Base-by-base conservation (phyloP, 148 eudicot species). In the Simmondsia chinensis region DNA sequence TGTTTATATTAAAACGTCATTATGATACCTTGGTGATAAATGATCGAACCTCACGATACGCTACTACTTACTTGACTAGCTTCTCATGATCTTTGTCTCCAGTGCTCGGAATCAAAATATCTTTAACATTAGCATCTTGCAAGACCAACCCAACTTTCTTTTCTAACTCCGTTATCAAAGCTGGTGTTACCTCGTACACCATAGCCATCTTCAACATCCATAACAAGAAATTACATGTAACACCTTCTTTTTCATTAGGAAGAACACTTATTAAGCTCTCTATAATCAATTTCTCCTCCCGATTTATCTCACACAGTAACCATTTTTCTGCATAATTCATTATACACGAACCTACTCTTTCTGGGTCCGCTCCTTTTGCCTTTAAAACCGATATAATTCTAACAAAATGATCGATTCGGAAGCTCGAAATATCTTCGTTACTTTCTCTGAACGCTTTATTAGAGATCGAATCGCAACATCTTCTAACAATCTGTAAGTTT, bases 391-490 rank as follows among this genome's bases (percentile, higher is more conserved):
- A 56, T 43, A 83, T 68, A 38, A 79, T 73, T 63, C 88, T 65
- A 39, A 39, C 42, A 61, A 80, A 84, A 49, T 80, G 74, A 53
- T 80, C 75, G 28, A 84, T 77, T n/a, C 68, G 60, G 10, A 74
- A 67, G 28, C 69, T 77, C 12, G 71, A 39, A 24, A 72, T 43
- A 53, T 77, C 82, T 1, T 80, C 63, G 8, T 52, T 29, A 48
- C 54, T 73, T 33, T 65, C 75, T 46, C 45, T 50, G 32, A 54
- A 68, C 39, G 71, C 74, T 67, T 75, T 83, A 73, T 66, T 50
- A 41, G 84, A 63, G 28, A 77, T 69, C 20, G 85, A 71, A 29
- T 80, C 85, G 12, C 85, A 71, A 43, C 88, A 80, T 61, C 94
- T 80, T 15, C 82, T 24, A 2, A 80, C 79, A 16, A 84, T 74